Conservation (phyloP, 2,329 filamentous ascomycete species). For the Scopulariopsis brevicaulis region DNA sequence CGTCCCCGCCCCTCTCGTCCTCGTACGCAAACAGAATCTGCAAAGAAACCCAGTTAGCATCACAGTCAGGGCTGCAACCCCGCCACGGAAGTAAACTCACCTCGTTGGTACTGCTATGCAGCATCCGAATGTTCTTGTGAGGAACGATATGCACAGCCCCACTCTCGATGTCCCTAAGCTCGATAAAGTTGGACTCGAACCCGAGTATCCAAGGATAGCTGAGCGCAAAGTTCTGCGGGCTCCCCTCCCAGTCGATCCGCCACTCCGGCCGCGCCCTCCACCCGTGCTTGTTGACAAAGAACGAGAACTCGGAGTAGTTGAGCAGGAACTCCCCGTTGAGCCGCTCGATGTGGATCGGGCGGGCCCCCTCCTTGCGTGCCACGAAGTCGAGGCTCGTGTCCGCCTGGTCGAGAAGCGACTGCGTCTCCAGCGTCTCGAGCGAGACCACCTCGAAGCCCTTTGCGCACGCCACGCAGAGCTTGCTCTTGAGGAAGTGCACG, state of each 20-base stretch:
- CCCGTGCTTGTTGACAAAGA: constrained; percentile 97
- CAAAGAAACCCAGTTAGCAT: background rate
- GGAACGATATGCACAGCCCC: constrained; percentile 93
- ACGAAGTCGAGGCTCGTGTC: constrained; percentile 98
- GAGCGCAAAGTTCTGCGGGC: constrained; percentile 81
- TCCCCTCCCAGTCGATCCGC: constrained; percentile 96
- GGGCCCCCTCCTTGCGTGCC: constrained; percentile 81
- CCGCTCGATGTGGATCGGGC: constrained; percentile 93
- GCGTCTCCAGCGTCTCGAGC: constrained; percentile 93
- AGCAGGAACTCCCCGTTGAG: constrained; percentile 94
- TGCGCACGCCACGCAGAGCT: constrained; percentile 90
- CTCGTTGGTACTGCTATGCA: constrained; percentile 95
- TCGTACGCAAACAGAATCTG: constrained; percentile 97
- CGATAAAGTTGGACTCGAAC: constrained; percentile 95
- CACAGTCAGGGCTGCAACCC: too few relatives aligned
- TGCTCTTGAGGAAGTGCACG: constrained; percentile 94
- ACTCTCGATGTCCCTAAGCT: constrained; percentile 90
- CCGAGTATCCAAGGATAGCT: constrained; percentile 96
- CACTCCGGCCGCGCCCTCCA: constrained; percentile 95
- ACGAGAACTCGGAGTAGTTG: constrained; percentile 97
- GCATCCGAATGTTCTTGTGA: constrained; percentile 92
- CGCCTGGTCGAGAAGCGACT: constrained; percentile 91
- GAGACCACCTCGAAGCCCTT: constrained; percentile 96
- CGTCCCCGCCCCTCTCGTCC: constrained; percentile 85
- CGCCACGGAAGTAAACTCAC: constrained; percentile 37